Evolutionary conservation across 441 rosid genomes (phyloP).

Genomic region (Aleurites moluccanus): DNA sequence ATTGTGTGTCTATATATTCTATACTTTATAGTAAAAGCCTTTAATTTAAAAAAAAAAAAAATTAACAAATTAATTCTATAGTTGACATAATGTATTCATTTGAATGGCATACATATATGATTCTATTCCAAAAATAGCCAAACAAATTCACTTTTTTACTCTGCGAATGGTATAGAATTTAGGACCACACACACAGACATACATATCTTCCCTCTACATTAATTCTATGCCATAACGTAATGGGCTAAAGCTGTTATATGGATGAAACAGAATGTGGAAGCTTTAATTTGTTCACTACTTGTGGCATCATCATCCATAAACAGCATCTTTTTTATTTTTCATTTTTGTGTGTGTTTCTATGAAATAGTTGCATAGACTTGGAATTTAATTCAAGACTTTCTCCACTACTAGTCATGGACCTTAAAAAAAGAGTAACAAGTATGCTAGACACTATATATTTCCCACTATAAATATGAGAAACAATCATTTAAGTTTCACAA

Average conservation of each 20-base stretch:
- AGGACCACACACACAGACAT: not conserved
- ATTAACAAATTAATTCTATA: not conserved
- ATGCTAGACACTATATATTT: not conserved
- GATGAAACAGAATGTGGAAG: conserved; percentile 3
- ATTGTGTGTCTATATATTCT: no score
- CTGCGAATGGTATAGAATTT: not conserved
- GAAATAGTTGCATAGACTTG: no score
- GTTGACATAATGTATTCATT: not conserved
- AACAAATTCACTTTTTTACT: not conserved
- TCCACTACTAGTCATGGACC: not conserved
- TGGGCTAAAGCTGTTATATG: not conserved
- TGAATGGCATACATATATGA: not conserved
- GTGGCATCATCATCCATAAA: not conserved
- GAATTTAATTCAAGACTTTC: not conserved
- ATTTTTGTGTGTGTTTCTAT: not conserved
- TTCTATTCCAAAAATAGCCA: conserved; percentile 10
- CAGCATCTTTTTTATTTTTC: not conserved
- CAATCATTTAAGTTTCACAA: not conserved
- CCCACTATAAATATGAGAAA: not conserved
- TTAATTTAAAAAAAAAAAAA: not conserved
- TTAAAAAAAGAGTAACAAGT: no score
- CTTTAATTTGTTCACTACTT: not conserved
- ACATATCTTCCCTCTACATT: not conserved
- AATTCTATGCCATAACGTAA: not conserved
- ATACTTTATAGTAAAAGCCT: not conserved